Conservation (phyloP, 2,329 filamentous ascomycete species). For the Lachnellula arida region DNA sequence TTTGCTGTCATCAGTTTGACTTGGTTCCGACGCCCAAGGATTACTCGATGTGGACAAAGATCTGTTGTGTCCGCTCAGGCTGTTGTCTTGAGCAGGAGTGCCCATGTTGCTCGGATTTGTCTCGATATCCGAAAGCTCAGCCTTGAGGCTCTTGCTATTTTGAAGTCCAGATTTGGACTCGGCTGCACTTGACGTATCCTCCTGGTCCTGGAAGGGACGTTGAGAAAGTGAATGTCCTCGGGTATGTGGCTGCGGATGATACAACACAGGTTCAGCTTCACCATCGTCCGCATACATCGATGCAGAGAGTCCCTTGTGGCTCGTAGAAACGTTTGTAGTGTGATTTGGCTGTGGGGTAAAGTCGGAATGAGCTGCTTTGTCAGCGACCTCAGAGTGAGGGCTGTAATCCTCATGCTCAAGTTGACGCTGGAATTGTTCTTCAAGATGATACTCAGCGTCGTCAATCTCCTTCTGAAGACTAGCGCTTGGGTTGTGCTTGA, state of each 20-base stretch:
- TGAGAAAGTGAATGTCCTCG: conserved; percentile 68
- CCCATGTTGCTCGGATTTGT: conserved; percentile 70
- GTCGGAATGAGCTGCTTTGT: conserved; percentile 18
- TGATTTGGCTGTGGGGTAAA: conserved; percentile 14
- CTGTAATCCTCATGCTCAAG: conserved; percentile 75
- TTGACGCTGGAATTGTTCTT: conserved; percentile 73
- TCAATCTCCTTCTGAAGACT: conserved; percentile 81
- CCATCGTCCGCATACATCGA: conserved; percentile 49
- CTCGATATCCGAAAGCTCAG: conserved; percentile 60
- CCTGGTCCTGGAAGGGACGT: conserved; percentile 56
- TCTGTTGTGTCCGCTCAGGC: conserved; percentile 47
- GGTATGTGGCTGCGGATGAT: conserved; percentile 71
- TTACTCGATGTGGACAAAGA: conserved; percentile 55
- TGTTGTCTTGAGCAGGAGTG: conserved; percentile 54
- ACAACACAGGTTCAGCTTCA: conserved; percentile 53
- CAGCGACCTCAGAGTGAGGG: conserved; percentile 45
- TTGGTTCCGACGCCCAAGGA: conserved; percentile 52
- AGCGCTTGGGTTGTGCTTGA: conserved; percentile 69
- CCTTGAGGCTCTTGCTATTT: conserved; percentile 26
- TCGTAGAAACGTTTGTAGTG: conserved; percentile 20
- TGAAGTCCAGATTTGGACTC: conserved; percentile 19
- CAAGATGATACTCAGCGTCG: conserved; percentile 79
- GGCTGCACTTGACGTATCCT: conserved; percentile 36
- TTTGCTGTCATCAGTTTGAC: conserved; percentile 33
- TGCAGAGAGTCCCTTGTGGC: conserved; percentile 21